Conservation (phyloP, 306 rosid genomes). For the Arachis stenosperma region DNA sequence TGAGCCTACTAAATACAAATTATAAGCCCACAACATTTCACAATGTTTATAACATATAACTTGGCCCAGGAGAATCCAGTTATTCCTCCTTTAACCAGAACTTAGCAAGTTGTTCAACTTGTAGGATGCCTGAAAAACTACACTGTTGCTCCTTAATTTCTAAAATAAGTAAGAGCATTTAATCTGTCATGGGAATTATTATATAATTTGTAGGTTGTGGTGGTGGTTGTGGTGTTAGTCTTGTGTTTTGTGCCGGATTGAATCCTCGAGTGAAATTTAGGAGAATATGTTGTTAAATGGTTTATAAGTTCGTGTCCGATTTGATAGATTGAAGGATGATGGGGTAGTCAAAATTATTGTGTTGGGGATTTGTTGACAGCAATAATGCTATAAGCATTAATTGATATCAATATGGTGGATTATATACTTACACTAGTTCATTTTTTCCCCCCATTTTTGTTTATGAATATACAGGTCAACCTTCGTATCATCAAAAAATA, state of each 20-base stretch:
- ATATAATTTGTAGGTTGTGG: not conserved
- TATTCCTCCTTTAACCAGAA: not conserved
- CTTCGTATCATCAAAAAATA: slow-evolving; percentile 58
- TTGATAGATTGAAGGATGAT: not conserved
- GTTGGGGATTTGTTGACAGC: not conserved
- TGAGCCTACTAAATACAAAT: too few relatives aligned
- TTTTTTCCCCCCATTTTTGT: not conserved
- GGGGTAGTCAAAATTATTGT: not conserved
- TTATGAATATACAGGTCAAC: slow-evolving; percentile 49
- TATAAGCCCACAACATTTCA: too few relatives aligned
- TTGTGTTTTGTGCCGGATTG: not conserved
- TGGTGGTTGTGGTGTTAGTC: not conserved
- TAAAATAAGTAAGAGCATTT: slow-evolving; percentile 13
- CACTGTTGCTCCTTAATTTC: slow-evolving; percentile 17
- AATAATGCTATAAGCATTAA: slow-evolving; percentile 2
- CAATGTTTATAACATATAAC: too few relatives aligned
- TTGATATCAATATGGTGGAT: slow-evolving; percentile 6
- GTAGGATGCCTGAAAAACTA: slow-evolving; percentile 19
- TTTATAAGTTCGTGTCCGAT: not conserved
- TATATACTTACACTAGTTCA: too few relatives aligned
- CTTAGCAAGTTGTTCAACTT: slow-evolving; percentile 5
- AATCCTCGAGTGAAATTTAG: not conserved
- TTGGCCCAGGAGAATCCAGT: too few relatives aligned
- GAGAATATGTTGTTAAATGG: not conserved
- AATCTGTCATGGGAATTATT: not conserved